These are phyloP conservation scores for Parietichytrium sp. DNA, from an alignment of 108 stramenopile species.

Conservation along the genomic window DNA sequence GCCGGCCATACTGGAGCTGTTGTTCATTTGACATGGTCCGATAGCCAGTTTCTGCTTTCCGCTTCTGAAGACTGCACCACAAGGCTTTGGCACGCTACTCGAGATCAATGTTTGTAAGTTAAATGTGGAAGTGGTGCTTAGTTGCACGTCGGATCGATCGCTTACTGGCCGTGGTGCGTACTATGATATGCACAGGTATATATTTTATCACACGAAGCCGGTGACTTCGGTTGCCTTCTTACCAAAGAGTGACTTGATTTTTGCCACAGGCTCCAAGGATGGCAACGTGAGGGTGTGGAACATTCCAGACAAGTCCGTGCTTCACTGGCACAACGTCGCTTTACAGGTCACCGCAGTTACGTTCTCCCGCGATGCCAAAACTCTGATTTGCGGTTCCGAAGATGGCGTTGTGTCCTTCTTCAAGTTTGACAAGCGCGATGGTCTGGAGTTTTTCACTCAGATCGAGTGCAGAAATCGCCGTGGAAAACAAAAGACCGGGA, in stretches of 20 bases:
- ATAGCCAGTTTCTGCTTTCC: constrained; percentile 21
- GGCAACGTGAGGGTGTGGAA: constrained; percentile 10
- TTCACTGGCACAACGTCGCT: not conserved
- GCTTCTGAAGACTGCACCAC: not conserved
- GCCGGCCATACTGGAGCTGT: not conserved
- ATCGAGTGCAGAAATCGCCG: constrained; percentile 15
- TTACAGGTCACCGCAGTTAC: not conserved
- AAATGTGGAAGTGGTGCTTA: no score
- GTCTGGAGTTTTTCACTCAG: not conserved
- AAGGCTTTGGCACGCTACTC: not conserved
- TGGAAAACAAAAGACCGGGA: not conserved
- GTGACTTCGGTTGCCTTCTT: not conserved
- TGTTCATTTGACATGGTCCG: not conserved
- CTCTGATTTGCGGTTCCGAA: not conserved
- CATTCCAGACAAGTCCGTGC: not conserved
- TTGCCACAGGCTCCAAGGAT: constrained; percentile 13
- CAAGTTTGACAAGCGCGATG: not conserved
- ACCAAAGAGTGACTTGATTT: not conserved
- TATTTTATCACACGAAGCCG: not conserved
- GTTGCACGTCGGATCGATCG: no score
- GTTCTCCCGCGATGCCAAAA: not conserved
- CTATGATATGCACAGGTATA: no score
- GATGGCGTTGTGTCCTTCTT: not conserved
- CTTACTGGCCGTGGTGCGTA: no score
- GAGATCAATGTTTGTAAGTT: constrained; percentile 8